A percentile compares a stretch with the other conserved stretches of the same genome.
Conservation (phyloP, 495 filamentous ascomycete genomes). For the Tetracladium setigerum region DNA sequence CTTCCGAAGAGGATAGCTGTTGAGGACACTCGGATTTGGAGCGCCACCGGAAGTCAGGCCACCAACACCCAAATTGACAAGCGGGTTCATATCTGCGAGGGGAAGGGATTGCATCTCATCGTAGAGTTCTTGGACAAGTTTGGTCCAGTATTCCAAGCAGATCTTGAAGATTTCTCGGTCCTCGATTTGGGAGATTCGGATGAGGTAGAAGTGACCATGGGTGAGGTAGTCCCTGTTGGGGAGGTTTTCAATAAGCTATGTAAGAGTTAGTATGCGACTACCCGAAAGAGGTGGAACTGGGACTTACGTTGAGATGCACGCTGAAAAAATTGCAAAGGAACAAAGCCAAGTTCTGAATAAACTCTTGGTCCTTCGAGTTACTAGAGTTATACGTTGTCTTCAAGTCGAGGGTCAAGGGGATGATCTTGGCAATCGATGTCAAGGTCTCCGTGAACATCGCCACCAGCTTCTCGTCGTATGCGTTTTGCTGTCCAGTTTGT, state of each 20-base stretch:
- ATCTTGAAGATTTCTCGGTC: slow-evolving; percentile 99
- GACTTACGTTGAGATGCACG: slow-evolving; percentile 76
- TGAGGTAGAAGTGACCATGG: slow-evolving; percentile 95
- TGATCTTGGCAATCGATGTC: slow-evolving; percentile 80
- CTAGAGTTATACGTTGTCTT: slow-evolving; percentile 84
- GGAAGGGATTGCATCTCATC: slow-evolving; percentile 97
- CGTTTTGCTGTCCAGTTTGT: slow-evolving; percentile 64
- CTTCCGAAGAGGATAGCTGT: slow-evolving; percentile 86
- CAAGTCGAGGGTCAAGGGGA: slow-evolving; percentile 80
- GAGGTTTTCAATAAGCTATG: slow-evolving; percentile 85
- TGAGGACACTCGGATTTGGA: slow-evolving; percentile 70
- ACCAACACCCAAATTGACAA: slow-evolving; percentile 68
- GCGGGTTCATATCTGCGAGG: slow-evolving; percentile 81
- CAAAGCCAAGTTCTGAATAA: slow-evolving; percentile 90
- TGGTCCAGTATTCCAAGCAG: slow-evolving; percentile 97
- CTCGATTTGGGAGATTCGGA: slow-evolving; percentile 95
- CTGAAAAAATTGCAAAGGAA: slow-evolving; percentile 96
- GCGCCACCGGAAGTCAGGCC: slow-evolving; percentile 71
- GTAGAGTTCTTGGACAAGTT: slow-evolving; percentile 95
- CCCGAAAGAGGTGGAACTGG: neutral
- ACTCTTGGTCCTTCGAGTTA: slow-evolving; percentile 92
- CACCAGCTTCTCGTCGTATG: slow-evolving; percentile 88
- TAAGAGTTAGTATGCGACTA: slow-evolving; percentile 18
- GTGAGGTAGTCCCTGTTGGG: slow-evolving; percentile 90
- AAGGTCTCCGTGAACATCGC: slow-evolving; percentile 96